A percentile compares a stretch with the other conserved stretches of the same genome.
phyloP scores from a whole-genome alignment of 139 green algal species.

The Picochlorum costavermella region DNA sequence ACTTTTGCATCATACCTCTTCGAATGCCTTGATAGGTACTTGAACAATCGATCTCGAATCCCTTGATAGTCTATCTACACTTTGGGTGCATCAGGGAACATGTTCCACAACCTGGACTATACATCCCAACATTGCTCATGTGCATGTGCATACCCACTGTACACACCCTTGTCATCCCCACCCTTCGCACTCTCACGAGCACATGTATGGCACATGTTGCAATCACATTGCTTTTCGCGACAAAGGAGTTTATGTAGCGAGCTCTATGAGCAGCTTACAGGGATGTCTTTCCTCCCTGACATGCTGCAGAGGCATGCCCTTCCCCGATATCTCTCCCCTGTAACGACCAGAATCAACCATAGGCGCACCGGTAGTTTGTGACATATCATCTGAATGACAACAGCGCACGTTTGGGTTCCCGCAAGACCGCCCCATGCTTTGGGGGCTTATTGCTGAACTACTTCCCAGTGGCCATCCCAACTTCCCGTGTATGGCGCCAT shows the following conservation, averaged over 20 bases:
- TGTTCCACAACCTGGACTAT: background rate
- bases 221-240: background rate
- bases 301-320: no score
- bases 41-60: background rate
- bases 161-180: background rate
- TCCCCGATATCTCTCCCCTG: conserved; percentile 1
- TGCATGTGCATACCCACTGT: background rate
- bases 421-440: background rate
- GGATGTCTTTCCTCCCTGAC: no score
- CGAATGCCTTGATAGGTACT: background rate
- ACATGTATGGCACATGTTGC: conserved; percentile 1
- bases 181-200: background rate
- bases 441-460: background rate
- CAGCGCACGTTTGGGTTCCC: background rate
- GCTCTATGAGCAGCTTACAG: background rate
- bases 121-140: conserved; percentile 1
- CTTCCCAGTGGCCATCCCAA: background rate
- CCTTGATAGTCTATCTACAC: background rate
- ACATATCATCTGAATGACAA: conserved; percentile 2
- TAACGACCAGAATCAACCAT: background rate
- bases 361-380: background rate
- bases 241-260: conserved; percentile 3
- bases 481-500: background rate
- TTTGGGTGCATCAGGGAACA: conserved; percentile 4
- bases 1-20: background rate